Base-by-base conservation (phyloP, 2,329 filamentous ascomycete species). In the Myriosclerotinia scirpicola region DNA sequence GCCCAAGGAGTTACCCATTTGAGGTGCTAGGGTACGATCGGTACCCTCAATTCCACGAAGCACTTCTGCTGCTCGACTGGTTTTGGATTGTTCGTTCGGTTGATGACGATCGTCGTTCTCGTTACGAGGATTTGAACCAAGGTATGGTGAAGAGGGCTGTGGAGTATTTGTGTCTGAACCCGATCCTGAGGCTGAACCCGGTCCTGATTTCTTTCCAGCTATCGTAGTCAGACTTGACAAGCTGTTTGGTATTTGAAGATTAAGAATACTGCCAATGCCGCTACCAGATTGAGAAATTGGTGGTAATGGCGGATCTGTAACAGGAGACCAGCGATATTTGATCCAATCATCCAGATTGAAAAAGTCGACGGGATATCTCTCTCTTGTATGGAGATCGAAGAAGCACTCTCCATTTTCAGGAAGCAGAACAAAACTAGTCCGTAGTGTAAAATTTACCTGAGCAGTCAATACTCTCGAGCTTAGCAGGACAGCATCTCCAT, bases 401-500 rank as follows among this genome's bases (percentile, higher is more conserved):
- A 97, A 98, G 78, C 93, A 96, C 74, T 87, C 88, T 0, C 93
- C 93, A 72, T 95, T 89, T 67, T 97, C 89, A 0, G 94, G 94
- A 0, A 98, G 83, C 11, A 97, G 87, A 14, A 89, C 87, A 74
- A 91, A 97, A 53, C 88, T 93, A 0, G 93, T 96, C 9, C 94
- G 86, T 60, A 98, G 87, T 0, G 90, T 93, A 74, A 98, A 97
- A 78, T 96, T 96, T 72, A 97, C 93, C 75, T 95, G 91, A 0
- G 94, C 93, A 0, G 93, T 97, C 20, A 98, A 83, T 0, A 97
- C 90, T 71, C 92, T 91, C 69, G 93, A 93, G 73, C 93, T 96
- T 67, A 97, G 83, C 0, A 97, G 83, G 0, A 97, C 93, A 22
- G 93, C 91, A 75, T 98, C 93, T n/a, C 93, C 93, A 73, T 96